Conservation (phyloP, 306 rosid genomes). For the Trifolium subterraneum region DNA sequence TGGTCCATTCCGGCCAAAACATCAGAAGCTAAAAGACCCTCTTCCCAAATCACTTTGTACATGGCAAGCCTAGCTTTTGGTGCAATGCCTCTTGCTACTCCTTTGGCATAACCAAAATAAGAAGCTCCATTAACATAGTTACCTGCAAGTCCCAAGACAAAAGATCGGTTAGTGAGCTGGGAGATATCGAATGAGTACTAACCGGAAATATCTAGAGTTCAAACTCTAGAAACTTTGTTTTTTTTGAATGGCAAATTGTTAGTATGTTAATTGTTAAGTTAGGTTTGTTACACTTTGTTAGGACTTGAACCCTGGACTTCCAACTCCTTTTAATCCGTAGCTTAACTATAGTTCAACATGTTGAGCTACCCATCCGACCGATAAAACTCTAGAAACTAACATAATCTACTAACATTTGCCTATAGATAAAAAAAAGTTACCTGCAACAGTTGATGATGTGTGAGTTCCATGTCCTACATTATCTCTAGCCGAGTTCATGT, state of each 20-base stretch:
- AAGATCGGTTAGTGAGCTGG: not conserved
- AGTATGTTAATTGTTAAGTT: no score
- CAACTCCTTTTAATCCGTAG: no score
- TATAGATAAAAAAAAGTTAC: constrained; percentile 27
- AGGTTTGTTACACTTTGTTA: no score
- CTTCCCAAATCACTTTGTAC: constrained; percentile 35
- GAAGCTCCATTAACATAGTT: constrained; percentile 42
- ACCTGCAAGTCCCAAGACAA: constrained; percentile 22
- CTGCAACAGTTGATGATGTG: constrained; percentile 46
- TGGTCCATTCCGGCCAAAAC: constrained; percentile 43
- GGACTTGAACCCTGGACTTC: no score
- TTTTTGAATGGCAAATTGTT: no score
- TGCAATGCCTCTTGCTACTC: constrained; percentile 48
- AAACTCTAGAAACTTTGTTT: not conserved
- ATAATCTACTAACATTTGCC: not conserved
- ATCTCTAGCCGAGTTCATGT: constrained; percentile 50
- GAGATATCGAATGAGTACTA: not conserved
- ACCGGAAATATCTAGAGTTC: no score
- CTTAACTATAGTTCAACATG: no score
- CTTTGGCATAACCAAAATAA: constrained; percentile 39
- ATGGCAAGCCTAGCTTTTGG: constrained; percentile 42
- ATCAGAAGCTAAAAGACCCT: constrained; percentile 39
- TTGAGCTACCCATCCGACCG: no score
- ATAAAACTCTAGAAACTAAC: not conserved
- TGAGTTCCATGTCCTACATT: constrained; percentile 40